Percentiles rank a stretch among this genome's conserved stretches.
These are phyloP conservation scores for Termitomyces sp. DNA, from an alignment of 768 basidiomycete species.

Conservation along the genomic window DNA sequence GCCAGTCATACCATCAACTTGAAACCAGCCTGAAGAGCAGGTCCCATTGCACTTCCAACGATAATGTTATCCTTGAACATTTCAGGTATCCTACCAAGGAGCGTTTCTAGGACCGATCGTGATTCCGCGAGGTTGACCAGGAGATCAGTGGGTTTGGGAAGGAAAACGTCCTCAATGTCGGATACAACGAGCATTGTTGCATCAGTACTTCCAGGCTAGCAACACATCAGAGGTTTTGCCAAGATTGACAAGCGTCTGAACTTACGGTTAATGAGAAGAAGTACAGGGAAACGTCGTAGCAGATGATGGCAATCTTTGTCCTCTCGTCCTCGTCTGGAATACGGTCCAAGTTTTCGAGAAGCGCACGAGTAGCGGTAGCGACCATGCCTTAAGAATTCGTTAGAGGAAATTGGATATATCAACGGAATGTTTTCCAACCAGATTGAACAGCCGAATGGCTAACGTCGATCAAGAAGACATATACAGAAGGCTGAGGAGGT, in stretches of 20 bases:
- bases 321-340: constrained; percentile 93
- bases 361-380: constrained; percentile 94
- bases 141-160: constrained; percentile 95
- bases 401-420: background rate
- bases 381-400: constrained; percentile 71
- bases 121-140: constrained; percentile 91
- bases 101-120: constrained; percentile 68
- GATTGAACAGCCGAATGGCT: constrained; percentile 89
- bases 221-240: background rate
- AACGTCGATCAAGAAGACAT: constrained; percentile 96
- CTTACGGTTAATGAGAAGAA: constrained; percentile 91
- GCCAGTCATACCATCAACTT: constrained; percentile 71
- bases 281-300: constrained; percentile 87
- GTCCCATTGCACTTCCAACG: constrained; percentile 90
- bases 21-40: constrained; percentile 92
- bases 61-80: constrained; percentile 98
- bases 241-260: constrained; percentile 10
- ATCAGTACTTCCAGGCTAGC: constrained; percentile 63
- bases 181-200: constrained; percentile 96
- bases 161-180: constrained; percentile 94
- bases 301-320: constrained; percentile 89
- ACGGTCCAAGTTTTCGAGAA: constrained; percentile 91
- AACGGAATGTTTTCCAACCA: constrained; percentile 35
- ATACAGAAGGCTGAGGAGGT: constrained; percentile 95
- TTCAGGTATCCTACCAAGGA: constrained; percentile 81